Base-by-base conservation (phyloP, 176 grass and related monocot genomes). In the Oryza meyeriana region DNA sequence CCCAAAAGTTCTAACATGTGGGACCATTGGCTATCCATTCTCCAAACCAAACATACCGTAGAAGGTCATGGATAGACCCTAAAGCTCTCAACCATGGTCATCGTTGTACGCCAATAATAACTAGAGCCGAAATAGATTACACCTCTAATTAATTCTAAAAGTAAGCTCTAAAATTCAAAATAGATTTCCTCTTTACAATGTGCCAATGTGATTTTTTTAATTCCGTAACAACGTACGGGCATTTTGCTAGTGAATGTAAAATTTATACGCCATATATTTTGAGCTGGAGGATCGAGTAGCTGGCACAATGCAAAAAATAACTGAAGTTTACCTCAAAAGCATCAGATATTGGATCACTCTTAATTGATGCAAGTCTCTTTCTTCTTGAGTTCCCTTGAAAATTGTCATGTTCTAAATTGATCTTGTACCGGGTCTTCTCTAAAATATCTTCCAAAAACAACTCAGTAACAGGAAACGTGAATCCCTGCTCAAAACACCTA, bases 381-480 rank as follows among this genome's bases (percentile, higher is more conserved):
- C 88, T 91, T 87, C 88, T 93, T 42, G 86, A 94, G 88, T 84
- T 98, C 79, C 88, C 90, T 91, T 78, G 81, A 79, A 76, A 75
- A 92, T 80, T 92, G 30, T 94, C 90, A 82, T 76, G 74, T 63
- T 97, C 95, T 22, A 86, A 89, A 58, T 85, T 93, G 76, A 98
- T 94, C 68, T 84, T 93, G 87, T 93, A 98, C 63, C 44, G 74
- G 39, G 86, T 87, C 70, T 93, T 98, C 84, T 94, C 92, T 35
- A 98, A 77, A 73, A 93, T 73, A 45, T 98, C 95, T 88, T 98
- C 95, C 70, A 98, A 71, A 81, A 94, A 94, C 25, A 91, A 75
- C 84, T 98, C 95, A 28, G 79, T 28, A 55, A 98, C 92, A 86
- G 95, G 88, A 89, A 88, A 98, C 57, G 95, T 98, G 73, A 94